Evolutionary conservation across 306 rosid genomes (phyloP), one percentile per base, ranked within the genome.

Genomic region (Cicer cuneatum): DNA sequence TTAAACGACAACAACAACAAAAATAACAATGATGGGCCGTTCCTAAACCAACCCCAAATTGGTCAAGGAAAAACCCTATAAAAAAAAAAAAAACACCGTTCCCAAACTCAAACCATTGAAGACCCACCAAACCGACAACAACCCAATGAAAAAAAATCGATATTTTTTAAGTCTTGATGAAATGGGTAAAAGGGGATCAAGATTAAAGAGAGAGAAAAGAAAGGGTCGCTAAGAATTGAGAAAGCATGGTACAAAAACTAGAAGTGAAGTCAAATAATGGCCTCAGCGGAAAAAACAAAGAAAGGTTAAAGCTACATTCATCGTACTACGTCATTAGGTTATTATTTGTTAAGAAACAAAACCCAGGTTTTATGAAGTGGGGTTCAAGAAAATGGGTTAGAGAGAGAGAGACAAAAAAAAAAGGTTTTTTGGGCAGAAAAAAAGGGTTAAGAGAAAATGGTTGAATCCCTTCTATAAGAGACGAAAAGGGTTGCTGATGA

Each of bases 221-320:
- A 52, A 35, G 13, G 41, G 19, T 72, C 37, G 38, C 10, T 47
- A 2, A 14, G 19, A 66, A 16, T 42, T 42, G 56, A 47, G 42
- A 38, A 58, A 19, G 24, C 39, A 35, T 7, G 72, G 33, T 67
- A 57, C 7, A 73, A 46, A 61, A 38, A 71, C 77, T 53, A 65
- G 69, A 24, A 78, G 77, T 71, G 43, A 83, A 83, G 82, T 83
- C 84, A 83, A 83, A 71, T 80, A 84, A 76, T 61, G 82, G 39
- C 69, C 59, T 24, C 58, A 29, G 7, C 11, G 43, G 40, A 21
- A 14, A 12, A 70, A 11, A 75, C 42, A 51, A 45, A 18, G 51
- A 40, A 16, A 18, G 9, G 11, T 41, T 19, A 41, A 59, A 16
- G 15, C 21, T 16, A 59, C 76, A 70, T 75, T 83, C 65, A n/a